Percentiles rank a stretch among this genome's conserved stretches.
phyloP scores from a whole-genome alignment of 2,329 filamentous ascomycete genomes.

The Pseudohalonectria lignicola region DNA sequence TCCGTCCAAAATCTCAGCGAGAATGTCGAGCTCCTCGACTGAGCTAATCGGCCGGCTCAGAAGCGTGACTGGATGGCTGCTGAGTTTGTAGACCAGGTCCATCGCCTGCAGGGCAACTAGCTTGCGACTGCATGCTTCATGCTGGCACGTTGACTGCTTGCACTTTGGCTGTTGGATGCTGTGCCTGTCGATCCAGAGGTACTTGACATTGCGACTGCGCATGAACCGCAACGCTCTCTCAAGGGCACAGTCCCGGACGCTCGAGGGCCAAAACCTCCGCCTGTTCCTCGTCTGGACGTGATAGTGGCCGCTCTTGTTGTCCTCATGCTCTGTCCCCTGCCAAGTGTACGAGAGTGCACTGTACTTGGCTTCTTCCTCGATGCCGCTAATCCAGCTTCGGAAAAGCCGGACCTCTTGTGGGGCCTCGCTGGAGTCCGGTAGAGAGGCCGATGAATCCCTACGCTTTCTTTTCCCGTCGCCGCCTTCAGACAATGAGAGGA shows the following conservation, averaged over 20 bases:
- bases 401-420: no score
- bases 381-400: no score
- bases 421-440: no score
- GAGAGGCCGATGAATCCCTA: no score
- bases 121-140: slow-evolving; percentile 13
- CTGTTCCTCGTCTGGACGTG: slow-evolving; percentile 6
- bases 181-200: slow-evolving; percentile 19
- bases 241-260: slow-evolving; percentile 14
- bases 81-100: slow-evolving; percentile 20
- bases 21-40: slow-evolving; percentile 7
- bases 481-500: no score
- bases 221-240: slow-evolving; percentile 14
- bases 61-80: slow-evolving; percentile 17
- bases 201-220: slow-evolving; percentile 7
- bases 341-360: slow-evolving; percentile 15
- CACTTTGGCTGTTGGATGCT: slow-evolving; percentile 15
- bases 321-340: slow-evolving; percentile 9
- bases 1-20: slow-evolving; percentile 9
- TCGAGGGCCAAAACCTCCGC: slow-evolving; percentile 4
- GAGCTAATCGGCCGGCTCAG: slow-evolving; percentile 9
- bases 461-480: no score
- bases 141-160: slow-evolving; percentile 5
- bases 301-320: slow-evolving; percentile 7
- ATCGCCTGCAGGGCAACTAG: slow-evolving; percentile 16
- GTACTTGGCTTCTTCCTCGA: no score